These are phyloP conservation scores for Lasiodiplodia citricola DNA, from an alignment of 2,329 filamentous ascomycete species.

Conservation along the genomic window DNA sequence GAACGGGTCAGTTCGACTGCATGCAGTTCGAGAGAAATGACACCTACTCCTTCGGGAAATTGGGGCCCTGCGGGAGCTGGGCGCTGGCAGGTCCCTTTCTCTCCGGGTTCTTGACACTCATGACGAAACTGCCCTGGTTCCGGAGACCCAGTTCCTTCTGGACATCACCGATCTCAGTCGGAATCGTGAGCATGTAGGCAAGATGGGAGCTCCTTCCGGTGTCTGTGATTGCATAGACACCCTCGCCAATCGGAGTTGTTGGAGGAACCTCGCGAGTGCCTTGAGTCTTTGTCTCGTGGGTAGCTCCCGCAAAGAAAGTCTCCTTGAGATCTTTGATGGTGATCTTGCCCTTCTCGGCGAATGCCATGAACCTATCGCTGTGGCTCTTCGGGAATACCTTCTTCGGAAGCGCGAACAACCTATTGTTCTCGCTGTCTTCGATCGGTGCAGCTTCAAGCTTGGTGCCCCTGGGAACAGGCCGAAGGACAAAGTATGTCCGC, in stretches of 20 bases:
- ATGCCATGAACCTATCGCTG: slow-evolving; percentile 75
- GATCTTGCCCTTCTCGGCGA: slow-evolving; percentile 76
- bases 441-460: slow-evolving; percentile 67
- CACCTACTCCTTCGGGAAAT: slow-evolving; percentile 72
- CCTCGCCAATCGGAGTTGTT: slow-evolving; percentile 79
- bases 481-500: slow-evolving; percentile 78
- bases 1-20: slow-evolving; percentile 20
- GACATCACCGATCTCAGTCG: slow-evolving; percentile 69
- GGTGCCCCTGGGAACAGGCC: slow-evolving; percentile 73
- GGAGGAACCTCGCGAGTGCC: slow-evolving; percentile 72
- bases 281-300: slow-evolving; percentile 77
- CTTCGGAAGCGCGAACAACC: slow-evolving; percentile 81
- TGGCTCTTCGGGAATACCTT: slow-evolving; percentile 76
- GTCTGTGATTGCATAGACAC: slow-evolving; percentile 80
- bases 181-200: slow-evolving; percentile 79
- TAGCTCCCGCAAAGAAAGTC: slow-evolving; percentile 68
- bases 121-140: slow-evolving; percentile 74
- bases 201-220: slow-evolving; percentile 76
- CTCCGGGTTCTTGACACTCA: slow-evolving; percentile 81
- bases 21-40: not conserved
- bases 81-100: slow-evolving; percentile 68
- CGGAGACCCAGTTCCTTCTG: slow-evolving; percentile 77
- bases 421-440: slow-evolving; percentile 64
- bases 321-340: slow-evolving; percentile 74
- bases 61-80: slow-evolving; percentile 66